These are phyloP conservation scores for Lachancea quebecensis DNA, from an alignment of 805 yeast species.

Conservation along the genomic window DNA sequence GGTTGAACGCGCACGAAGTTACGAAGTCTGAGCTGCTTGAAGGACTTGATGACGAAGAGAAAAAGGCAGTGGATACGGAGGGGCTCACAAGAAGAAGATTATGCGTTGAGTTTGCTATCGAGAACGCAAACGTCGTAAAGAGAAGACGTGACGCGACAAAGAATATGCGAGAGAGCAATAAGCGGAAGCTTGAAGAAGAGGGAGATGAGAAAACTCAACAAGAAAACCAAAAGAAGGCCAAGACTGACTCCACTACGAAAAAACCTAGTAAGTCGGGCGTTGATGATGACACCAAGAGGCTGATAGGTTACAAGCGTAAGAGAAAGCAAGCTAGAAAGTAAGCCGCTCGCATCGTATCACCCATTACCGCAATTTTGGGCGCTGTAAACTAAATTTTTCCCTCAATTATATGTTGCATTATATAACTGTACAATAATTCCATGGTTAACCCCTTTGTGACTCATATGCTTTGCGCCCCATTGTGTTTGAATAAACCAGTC, in stretches of 20 bases:
- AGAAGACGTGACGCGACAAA: constrained; percentile 71
- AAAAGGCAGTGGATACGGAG: constrained; percentile 47
- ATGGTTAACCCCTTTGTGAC: not conserved
- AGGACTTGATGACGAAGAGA: constrained; percentile 66
- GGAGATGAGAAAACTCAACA: constrained; percentile 21
- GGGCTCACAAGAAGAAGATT: constrained; percentile 60
- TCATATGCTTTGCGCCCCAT: not conserved
- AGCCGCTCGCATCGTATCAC: not conserved
- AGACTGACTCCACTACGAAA: constrained; percentile 22
- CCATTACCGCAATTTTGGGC: too few relatives aligned
- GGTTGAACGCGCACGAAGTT: constrained; percentile 92
- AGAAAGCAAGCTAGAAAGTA: constrained; percentile 34
- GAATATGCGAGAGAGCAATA: constrained; percentile 34
- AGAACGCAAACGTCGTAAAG: constrained; percentile 87
- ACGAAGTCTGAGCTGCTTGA: constrained; percentile 59
- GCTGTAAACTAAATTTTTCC: not conserved
- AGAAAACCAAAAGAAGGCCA: constrained; percentile 11
- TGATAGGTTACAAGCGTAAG: constrained; percentile 63
- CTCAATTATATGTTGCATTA: not conserved
- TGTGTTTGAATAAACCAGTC: not conserved
- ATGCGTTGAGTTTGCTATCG: constrained; percentile 93
- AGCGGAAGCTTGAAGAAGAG: constrained; percentile 26
- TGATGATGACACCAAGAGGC: constrained; percentile 49
- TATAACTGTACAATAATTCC: not conserved
- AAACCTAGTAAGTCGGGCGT: constrained; percentile 33